Base-by-base conservation (phyloP, 2,329 filamentous ascomycete species). In the Talaromyces amestolkiae region DNA sequence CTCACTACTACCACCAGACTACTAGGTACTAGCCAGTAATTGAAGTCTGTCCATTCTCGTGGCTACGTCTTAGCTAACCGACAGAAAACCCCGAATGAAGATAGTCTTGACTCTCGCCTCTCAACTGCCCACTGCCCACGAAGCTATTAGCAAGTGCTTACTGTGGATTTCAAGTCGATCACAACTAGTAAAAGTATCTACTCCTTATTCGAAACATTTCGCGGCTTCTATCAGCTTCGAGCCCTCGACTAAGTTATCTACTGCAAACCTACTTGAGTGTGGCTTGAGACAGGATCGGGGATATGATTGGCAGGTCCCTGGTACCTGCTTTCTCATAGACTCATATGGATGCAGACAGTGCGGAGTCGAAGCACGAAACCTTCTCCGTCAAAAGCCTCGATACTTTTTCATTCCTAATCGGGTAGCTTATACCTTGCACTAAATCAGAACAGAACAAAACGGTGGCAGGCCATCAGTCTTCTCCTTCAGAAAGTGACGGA, bases 381-480 rank as follows among this genome's bases (percentile, higher is more conserved):
- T 37, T 6, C 51, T 19, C 27, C 27, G n/a, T 35, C n/a, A 19
- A 54, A 19, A 27, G 6, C 13, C 24, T 51, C 8, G 17, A 54
- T 11, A 54, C n/a, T 13, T 35, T 17, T 33, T n/a, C 7, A 3
- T 33, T 37, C 53, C 15, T 56, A 22, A 24, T 56, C 33, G 4
- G 19, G 33, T 10, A 17, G 6, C 33, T 37, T 37, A 22, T 17
- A 22, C 53, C 6, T 39, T 24, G 19, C 53, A 56, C 53, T 56
- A 39, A 22, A 56, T 56, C 53, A 56, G 53, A 56, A 24, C 53
- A 56, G 33, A 56, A 56, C 33, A 56, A 37, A 56, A 56, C n/a
- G 53, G n/a, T 56, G 33, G n/a, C 53, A 56, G n/a, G 33, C 27
- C 7, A 3, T 31, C 27, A 31, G 27, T 6, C 24, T 2, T 6